Base-by-base conservation (phyloP, 1,284 basidiomycete genomes). In the Leccinum pachyderme region DNA sequence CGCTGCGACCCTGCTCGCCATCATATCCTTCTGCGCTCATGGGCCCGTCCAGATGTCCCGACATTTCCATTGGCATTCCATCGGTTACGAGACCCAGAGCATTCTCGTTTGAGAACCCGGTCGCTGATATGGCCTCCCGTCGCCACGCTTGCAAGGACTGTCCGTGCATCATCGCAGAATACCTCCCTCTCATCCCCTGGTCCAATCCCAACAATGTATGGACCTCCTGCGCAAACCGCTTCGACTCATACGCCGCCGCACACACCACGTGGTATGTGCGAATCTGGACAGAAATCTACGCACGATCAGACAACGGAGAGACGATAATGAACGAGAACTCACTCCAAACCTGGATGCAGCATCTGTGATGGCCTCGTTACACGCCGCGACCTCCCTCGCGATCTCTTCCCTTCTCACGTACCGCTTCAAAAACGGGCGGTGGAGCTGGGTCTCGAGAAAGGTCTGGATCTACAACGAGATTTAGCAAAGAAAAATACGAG, bases 331-430 rank as follows among this genome's bases (percentile, higher is more conserved):
- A 27, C 27, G 6, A 15, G 13, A 2, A 70, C 81, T 45, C 56
- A 87, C 81, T 24, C 79, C 76, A 61, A 89, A 86, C 43, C 56
- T 64, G 18, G 63, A 57, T 27, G 53, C 57, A n/a, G 83, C 81
- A 53, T 87, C 84, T 2, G 72, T 73, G 9, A 89, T 75, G 5
- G 70, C 72, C 2, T 72, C 73, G 61, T 85, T 77, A 57, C 86
- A 89, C 1, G 69, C 75, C 7, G 66, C 59, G 35, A 89, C 81
- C 50, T 80, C 80, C 24, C 74, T 73, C 22, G 78, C 69, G 45
- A 89, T 87, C 60, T 92, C 87, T 37, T 89, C 85, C 35, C 88
- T 80, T 66, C 85, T 86, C 49, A 91, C 76, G 67, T 91, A 92
- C 2, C 88, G 79, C 71, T 90, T 91, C 59, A 93, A 69, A 73